Conservation (phyloP, 2,329 filamentous ascomycete species). For the Colletotrichum higginsianum region DNA sequence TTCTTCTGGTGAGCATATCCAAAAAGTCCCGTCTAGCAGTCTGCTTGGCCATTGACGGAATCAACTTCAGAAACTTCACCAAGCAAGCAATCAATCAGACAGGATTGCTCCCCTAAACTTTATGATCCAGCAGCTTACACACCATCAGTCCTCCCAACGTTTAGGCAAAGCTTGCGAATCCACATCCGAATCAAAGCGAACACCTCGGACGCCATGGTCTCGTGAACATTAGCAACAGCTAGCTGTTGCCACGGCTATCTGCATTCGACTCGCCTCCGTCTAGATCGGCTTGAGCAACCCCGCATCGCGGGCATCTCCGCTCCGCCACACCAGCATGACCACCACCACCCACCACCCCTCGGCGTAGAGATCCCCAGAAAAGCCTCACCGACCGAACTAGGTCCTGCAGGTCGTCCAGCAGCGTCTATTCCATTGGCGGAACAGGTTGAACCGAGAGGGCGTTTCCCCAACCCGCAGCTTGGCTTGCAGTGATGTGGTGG, state of each 20-base stretch:
- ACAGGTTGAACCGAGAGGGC: neutral
- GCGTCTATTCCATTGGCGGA: constrained; percentile 11
- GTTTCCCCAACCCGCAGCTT: neutral
- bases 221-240: neutral
- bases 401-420: constrained; percentile 4
- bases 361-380: neutral
- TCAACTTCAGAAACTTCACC: no score
- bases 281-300: neutral
- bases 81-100: no score
- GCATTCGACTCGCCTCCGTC: neutral
- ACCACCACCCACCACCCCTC: neutral
- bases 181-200: neutral
- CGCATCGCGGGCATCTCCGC: neutral
- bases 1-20: no score
- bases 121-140: no score
- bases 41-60: no score
- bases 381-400: neutral
- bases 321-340: constrained; percentile 4
- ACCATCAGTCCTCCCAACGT: neutral
- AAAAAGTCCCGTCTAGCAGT: no score
- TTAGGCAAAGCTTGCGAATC: neutral
- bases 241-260: neutral
- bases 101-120: neutral
- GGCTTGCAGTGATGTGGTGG: constrained; percentile 1
- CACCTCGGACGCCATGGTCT: neutral